Base-by-base conservation (phyloP, 1,139 yeast genomes). In the Magnusiomyces fungicola region DNA sequence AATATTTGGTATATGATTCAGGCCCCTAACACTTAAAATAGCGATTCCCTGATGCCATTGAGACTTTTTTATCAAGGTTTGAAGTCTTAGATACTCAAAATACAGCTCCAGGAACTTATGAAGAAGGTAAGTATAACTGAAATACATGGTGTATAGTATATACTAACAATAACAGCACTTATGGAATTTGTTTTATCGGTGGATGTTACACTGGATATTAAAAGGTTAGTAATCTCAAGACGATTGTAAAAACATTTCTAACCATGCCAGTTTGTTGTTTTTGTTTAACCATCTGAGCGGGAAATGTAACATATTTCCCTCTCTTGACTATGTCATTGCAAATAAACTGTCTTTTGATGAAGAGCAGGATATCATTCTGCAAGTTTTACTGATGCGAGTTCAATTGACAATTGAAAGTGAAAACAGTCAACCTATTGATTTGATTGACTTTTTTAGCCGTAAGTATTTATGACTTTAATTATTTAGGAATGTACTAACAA, bases 161-260 rank as follows among this genome's bases (percentile, higher is more conserved):
- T 33, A 12, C 29, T 36, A 43, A 36, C 40, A 19, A n/a, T 45
- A n/a, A 5, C 21, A 50, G 51, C 51, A 14, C 30, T 51, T 19
- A 49, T 51, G 54, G 54, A 51, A 45, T 34, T 51, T 39, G 54
- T 48, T 5, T 27, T 51, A 21, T 46, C 47, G 18, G 50, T 45
- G 5, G 50, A 51, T 22, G 41, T 51, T 4, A 39, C 45, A 23
- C 45, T 32, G 19, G 49, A 51, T 22, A 51, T 51, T 25, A 44
- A 47, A 23, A 48, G 47, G 53, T 50, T 32, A 12, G 46, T 16
- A 33, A 4, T 19, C 18, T 3, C 25, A 10, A 24, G 7, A 3
- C 29, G 22, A 29, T 18, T 38, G 29, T 5, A 21, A 22, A 24
- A 18, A 19, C 22, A 5, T 21, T 14, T 38, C n/a, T 32, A 5